Percentiles rank a stretch among this genome's conserved stretches.
Conservation (phyloP, 208 protist species). For the Porcisia deanei region DNA sequence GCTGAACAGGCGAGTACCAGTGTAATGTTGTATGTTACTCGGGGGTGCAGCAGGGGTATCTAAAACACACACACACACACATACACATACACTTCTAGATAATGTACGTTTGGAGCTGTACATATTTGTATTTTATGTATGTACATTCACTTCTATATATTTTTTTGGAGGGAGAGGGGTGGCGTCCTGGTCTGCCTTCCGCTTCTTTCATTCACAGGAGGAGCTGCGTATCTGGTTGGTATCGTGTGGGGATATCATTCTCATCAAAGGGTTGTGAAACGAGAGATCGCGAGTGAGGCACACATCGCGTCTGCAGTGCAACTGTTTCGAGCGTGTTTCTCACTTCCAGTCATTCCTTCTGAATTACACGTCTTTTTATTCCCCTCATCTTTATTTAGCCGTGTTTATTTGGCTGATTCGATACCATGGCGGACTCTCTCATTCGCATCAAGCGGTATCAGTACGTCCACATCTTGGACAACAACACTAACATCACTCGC, state of each 20-base stretch:
- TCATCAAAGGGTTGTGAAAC: background rate
- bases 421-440: constrained; percentile 38
- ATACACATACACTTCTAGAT: no score
- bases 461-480: constrained; percentile 95
- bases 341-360: background rate
- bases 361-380: background rate
- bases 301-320: background rate
- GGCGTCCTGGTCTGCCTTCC: background rate
- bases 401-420: background rate
- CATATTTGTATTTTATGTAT: no score
- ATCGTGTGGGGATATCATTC: no score
- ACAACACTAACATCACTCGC: constrained; percentile 91
- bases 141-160: no score
- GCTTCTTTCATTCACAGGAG: background rate
- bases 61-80: no score
- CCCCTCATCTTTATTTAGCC: background rate
- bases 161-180: background rate
- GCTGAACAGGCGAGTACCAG: background rate
- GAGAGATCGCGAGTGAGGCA: background rate
- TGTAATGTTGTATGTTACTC: no score
- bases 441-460: constrained; percentile 92
- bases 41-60: no score
- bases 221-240: background rate
- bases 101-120: no score
- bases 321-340: background rate